phyloP scores from a whole-genome alignment of 2,329 filamentous ascomycete genomes.

The Nothomitra cinnamomea region DNA sequence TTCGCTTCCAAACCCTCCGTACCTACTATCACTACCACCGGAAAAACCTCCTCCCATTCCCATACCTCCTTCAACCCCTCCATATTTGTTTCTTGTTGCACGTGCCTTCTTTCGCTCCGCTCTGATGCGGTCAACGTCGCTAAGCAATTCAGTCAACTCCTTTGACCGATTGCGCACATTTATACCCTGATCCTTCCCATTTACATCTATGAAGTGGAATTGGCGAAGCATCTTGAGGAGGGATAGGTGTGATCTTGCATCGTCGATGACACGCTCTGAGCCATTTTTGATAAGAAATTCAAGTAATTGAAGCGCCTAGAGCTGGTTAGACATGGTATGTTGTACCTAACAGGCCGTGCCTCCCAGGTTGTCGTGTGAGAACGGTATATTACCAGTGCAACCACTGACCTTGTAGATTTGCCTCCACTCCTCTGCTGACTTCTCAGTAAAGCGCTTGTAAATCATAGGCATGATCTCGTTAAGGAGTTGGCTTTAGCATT shows the following conservation, averaged over 20 bases:
- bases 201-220: constrained; percentile 90
- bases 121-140: constrained; percentile 76
- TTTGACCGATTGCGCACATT: constrained; percentile 95
- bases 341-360: neutral
- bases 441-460: constrained; percentile 97
- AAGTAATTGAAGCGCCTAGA: constrained; percentile 64
- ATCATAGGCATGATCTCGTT: constrained; percentile 99
- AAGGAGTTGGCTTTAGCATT: constrained; percentile 56
- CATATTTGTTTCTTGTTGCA: constrained; percentile 83
- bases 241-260: constrained; percentile 86
- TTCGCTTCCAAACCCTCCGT: constrained; percentile 85
- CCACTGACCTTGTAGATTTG: constrained; percentile 83
- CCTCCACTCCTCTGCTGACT: constrained; percentile 93
- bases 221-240: constrained; percentile 96
- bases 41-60: constrained; percentile 38
- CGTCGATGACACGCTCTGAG: constrained; percentile 91
- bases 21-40: constrained; percentile 43
- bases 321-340: neutral
- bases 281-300: constrained; percentile 97
- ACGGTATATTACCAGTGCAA: neutral
- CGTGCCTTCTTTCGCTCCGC: constrained; percentile 72
- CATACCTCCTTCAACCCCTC: constrained; percentile 73
- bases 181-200: constrained; percentile 95
- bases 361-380: too few relatives aligned
- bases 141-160: constrained; percentile 81